Evolutionary conservation across 495 filamentous ascomycete species (phyloP).

Genomic region (Venustampulla echinocandica): DNA sequence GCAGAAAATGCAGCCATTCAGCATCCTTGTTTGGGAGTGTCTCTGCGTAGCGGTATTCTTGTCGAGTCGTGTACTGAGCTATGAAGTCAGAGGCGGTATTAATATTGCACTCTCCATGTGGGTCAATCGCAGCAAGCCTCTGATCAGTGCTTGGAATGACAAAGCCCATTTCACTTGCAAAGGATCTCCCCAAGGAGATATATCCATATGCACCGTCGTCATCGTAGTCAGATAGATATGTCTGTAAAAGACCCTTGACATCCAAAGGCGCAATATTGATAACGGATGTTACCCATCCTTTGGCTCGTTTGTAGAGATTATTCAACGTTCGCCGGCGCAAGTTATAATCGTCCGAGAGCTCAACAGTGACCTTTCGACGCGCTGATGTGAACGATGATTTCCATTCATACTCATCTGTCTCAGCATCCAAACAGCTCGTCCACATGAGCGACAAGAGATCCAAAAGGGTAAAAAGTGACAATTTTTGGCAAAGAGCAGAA

Average conservation of each 20-base stretch:
- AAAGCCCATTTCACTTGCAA: conserved; percentile 87
- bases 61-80: conserved; percentile 92
- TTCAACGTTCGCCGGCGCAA: conserved; percentile 71
- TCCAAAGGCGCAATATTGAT: conserved; percentile 87
- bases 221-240: conserved; percentile 88
- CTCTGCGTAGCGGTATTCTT: conserved; percentile 82
- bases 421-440: conserved; percentile 84
- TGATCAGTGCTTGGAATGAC: conserved; percentile 83
- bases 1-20: conserved; percentile 53
- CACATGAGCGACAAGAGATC: conserved; percentile 91
- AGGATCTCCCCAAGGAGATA: conserved; percentile 87
- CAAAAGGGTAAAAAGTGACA: conserved; percentile 82
- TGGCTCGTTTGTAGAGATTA: conserved; percentile 68
- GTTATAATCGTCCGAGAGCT: conserved; percentile 81
- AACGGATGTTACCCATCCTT: conserved; percentile 65
- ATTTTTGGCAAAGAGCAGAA: conserved; percentile 80
- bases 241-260: conserved; percentile 87
- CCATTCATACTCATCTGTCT: conserved; percentile 89
- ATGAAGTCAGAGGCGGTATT: conserved; percentile 94
- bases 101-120: conserved; percentile 57
- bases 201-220: conserved; percentile 82
- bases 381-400: conserved; percentile 67
- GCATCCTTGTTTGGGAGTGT: conserved; percentile 51
- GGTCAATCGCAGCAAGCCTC: conserved; percentile 68
- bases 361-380: conserved; percentile 67